Evolutionary conservation across 2,329 filamentous ascomycete genomes (phyloP).

Genomic region (Paraphaeosphaeria minitans): DNA sequence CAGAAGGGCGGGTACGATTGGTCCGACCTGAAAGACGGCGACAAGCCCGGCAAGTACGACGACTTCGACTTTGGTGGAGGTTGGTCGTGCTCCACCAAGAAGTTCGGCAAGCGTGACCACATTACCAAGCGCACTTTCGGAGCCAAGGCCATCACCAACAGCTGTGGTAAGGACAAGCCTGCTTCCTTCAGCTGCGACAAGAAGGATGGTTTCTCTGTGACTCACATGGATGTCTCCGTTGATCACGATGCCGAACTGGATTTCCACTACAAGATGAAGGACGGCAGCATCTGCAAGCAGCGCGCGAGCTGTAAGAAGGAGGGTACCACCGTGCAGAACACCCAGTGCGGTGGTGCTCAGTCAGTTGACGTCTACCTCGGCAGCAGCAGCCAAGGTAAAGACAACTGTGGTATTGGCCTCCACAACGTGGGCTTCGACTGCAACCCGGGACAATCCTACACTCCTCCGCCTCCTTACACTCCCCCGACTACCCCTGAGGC

Average conservation of each 20-base stretch:
- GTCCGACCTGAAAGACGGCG: conserved; percentile 58
- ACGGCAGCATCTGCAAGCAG: conserved; percentile 82
- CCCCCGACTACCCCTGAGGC: neutral
- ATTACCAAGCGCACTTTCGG: conserved; percentile 53
- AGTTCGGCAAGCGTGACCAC: conserved; percentile 64
- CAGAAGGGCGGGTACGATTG: conserved; percentile 77
- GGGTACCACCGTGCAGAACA: conserved; percentile 77
- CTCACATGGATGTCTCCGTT: conserved; percentile 71
- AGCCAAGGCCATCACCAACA: conserved; percentile 50
- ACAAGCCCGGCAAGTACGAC: conserved; percentile 59
- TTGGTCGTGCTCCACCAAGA: conserved; percentile 69
- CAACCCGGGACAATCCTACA: conserved; percentile 41
- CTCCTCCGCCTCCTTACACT: conserved; percentile 21
- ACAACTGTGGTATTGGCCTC: conserved; percentile 72
- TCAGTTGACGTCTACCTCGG: conserved; percentile 73
- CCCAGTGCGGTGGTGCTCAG: conserved; percentile 89
- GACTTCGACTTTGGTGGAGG: conserved; percentile 69
- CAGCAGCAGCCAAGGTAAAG: conserved; percentile 52
- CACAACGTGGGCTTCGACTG: conserved; percentile 80
- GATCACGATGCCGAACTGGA: conserved; percentile 79
- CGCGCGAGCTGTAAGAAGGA: conserved; percentile 68
- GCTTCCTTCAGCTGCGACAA: conserved; percentile 70
- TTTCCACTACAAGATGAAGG: conserved; percentile 86
- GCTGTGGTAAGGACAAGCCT: conserved; percentile 57
- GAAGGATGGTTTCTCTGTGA: conserved; percentile 71